Evolutionary conservation across 2,329 filamentous ascomycete genomes (phyloP).

Genomic region (Cadophora luteo-olivacea): DNA sequence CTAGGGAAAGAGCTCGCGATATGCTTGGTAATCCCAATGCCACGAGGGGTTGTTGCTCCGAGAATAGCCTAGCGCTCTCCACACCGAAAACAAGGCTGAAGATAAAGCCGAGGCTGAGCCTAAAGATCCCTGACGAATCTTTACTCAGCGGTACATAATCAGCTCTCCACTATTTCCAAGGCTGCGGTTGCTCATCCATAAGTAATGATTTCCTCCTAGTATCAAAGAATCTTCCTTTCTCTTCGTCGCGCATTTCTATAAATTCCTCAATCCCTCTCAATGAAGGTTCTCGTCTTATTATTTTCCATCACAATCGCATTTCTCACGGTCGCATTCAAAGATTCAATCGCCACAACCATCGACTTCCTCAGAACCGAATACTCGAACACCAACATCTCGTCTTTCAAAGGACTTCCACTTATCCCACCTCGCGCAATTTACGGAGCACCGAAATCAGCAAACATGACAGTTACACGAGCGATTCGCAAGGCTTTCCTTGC

Average conservation of each 20-base stretch:
- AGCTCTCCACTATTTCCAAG: conserved; percentile 20
- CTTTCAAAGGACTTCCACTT: conserved; percentile 31
- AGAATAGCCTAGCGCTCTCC: background rate
- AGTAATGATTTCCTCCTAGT: conserved; percentile 10
- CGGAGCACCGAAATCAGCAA: conserved; percentile 38
- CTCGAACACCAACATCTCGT: conserved; percentile 28
- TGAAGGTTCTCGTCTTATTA: conserved; percentile 40
- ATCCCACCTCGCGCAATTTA: conserved; percentile 34
- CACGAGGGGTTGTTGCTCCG: background rate
- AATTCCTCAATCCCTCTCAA: conserved; percentile 31
- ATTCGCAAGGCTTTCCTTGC: conserved; percentile 87
- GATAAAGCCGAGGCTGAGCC: conserved; percentile 16
- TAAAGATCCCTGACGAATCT: conserved; percentile 20
- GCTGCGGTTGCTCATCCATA: conserved; percentile 19
- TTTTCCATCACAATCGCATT: conserved; percentile 40
- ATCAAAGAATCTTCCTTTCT: conserved; percentile 33
- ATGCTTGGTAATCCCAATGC: background rate
- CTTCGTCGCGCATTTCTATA: conserved; percentile 34
- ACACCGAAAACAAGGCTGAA: background rate
- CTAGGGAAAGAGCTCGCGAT: background rate
- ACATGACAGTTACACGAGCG: conserved; percentile 73
- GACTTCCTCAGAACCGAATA: conserved; percentile 30
- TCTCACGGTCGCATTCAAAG: conserved; percentile 39
- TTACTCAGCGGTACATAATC: conserved; percentile 33
- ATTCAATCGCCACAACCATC: conserved; percentile 34